phyloP scores from a whole-genome alignment of 2,329 filamentous ascomycete species.

The Fusarium sp. region DNA sequence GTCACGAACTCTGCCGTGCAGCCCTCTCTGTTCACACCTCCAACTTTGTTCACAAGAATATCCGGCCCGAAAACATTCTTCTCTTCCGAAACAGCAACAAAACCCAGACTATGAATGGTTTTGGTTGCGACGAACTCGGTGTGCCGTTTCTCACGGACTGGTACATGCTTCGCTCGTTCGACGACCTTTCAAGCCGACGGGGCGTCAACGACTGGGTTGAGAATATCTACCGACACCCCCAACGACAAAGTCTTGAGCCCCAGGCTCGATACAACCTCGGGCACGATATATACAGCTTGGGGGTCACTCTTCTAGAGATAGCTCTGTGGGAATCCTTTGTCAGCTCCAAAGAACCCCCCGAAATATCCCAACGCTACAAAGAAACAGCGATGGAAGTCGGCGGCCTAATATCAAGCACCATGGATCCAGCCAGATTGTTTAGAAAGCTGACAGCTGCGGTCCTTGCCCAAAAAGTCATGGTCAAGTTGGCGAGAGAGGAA shows the following conservation, averaged over 20 bases:
- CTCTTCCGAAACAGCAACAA: background rate
- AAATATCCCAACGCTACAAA: background rate
- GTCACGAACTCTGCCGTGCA: background rate
- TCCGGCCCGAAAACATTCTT: background rate
- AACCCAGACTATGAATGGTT: background rate
- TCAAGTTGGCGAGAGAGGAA: background rate
- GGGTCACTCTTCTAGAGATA: background rate
- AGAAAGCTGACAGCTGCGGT: background rate
- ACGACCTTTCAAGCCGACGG: background rate
- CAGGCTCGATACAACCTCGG: background rate
- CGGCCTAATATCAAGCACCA: background rate
- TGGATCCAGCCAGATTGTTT: background rate
- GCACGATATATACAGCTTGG: background rate
- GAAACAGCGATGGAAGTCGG: background rate
- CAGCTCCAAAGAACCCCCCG: background rate
- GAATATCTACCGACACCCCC: background rate
- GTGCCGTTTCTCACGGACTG: background rate
- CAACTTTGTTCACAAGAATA: background rate
- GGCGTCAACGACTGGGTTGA: background rate
- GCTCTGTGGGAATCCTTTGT: background rate
- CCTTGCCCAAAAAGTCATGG: background rate
- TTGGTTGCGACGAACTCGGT: background rate
- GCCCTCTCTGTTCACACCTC: background rate
- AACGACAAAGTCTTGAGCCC: background rate
- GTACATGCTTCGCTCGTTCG: background rate